A percentile compares a stretch with the other conserved stretches of the same genome.
These are phyloP conservation scores for Coemansia sp. DNA, from an alignment of 192 early-diverging fungal genomes.

Conservation along the genomic window DNA sequence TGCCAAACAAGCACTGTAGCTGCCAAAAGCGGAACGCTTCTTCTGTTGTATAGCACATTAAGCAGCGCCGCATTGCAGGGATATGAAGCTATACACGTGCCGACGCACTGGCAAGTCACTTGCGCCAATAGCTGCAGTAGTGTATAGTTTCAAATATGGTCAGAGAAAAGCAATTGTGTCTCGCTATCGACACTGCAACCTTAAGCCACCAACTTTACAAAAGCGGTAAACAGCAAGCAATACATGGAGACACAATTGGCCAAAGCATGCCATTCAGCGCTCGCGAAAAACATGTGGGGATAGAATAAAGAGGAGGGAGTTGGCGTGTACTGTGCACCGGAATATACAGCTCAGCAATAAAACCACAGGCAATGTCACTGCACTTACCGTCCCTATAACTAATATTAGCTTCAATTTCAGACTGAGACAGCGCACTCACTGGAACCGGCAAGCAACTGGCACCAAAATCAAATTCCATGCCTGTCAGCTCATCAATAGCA, in stretches of 20 bases:
- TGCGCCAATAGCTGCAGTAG: not conserved
- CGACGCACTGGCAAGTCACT: not conserved
- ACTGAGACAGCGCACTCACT: not conserved
- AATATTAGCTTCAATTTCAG: not conserved
- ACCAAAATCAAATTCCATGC: not conserved
- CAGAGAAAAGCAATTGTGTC: not conserved
- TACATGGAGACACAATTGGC: not conserved
- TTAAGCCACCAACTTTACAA: constrained; percentile 12
- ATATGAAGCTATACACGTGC: not conserved
- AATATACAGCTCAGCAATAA: not conserved
- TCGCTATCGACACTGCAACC: not conserved
- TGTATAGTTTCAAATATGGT: not conserved
- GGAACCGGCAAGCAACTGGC: constrained; percentile 11
- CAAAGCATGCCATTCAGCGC: not conserved
- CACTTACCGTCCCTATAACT: not conserved
- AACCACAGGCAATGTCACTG: not conserved
- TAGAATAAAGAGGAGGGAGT: not conserved
- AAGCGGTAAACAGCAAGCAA: not conserved
- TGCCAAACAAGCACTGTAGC: not conserved
- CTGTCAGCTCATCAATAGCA: not conserved
- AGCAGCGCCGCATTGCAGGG: constrained; percentile 1
- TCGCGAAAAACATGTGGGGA: not conserved
- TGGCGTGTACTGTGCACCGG: not conserved
- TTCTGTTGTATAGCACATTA: not conserved
- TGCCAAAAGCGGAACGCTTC: not conserved